phyloP scores from a whole-genome alignment of 2,329 filamentous ascomycete species.

The Alternaria metachromatica region DNA sequence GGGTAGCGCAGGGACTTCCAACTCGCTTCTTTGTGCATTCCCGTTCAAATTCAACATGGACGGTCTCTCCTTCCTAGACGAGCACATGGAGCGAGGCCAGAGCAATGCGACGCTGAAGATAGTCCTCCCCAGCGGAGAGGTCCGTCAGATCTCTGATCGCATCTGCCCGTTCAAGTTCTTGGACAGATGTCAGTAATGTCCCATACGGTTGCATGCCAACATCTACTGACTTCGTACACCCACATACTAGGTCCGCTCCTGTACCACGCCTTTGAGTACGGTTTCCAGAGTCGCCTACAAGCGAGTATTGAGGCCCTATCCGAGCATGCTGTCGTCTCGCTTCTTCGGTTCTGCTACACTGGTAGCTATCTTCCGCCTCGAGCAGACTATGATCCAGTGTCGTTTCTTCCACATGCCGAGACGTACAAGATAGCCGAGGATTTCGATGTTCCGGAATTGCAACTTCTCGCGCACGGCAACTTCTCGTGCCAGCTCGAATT shows the following conservation, averaged over 20 bases:
- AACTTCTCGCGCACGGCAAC: slow-evolving; percentile 48
- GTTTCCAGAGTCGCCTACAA: slow-evolving; percentile 33
- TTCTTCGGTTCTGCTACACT: slow-evolving; percentile 53
- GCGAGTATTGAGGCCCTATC: slow-evolving; percentile 50
- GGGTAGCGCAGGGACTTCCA: not conserved
- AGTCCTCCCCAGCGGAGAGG: slow-evolving; percentile 37
- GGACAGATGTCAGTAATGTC: slow-evolving; percentile 30
- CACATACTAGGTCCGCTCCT: slow-evolving; percentile 39
- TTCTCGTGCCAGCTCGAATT: slow-evolving; percentile 50
- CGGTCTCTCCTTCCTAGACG: slow-evolving; percentile 32
- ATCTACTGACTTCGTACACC: not conserved
- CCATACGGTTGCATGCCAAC: not conserved
- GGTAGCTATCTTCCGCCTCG: slow-evolving; percentile 44
- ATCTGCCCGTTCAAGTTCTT: slow-evolving; percentile 43
- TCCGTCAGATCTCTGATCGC: slow-evolving; percentile 41
- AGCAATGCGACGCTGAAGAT: slow-evolving; percentile 42
- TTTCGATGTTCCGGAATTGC: slow-evolving; percentile 50
- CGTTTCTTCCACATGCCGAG: slow-evolving; percentile 51
- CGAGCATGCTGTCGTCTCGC: slow-evolving; percentile 38
- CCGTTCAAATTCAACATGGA: slow-evolving; percentile 22
- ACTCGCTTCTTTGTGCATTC: not conserved
- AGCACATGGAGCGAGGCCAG: slow-evolving; percentile 9
- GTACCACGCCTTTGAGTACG: slow-evolving; percentile 50
- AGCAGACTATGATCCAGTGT: slow-evolving; percentile 29
- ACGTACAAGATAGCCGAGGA: slow-evolving; percentile 51